Evolutionary conservation across 1,139 yeast genomes (phyloP).

Genomic region (Tardiomyces digboiensis): DNA sequence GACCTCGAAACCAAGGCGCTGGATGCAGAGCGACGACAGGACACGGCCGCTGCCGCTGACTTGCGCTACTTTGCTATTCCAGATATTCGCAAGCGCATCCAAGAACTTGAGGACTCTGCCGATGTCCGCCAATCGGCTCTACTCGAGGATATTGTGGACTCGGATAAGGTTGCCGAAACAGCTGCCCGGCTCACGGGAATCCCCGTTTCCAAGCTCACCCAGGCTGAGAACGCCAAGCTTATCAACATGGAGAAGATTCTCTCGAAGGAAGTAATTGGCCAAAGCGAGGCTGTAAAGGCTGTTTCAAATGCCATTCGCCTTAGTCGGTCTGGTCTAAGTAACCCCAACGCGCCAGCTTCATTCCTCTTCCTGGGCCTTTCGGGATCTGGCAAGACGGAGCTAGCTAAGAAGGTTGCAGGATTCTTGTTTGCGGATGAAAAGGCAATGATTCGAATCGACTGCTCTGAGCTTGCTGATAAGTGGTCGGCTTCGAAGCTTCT

Average conservation of each 20-base stretch:
- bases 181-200: slow-evolving; percentile 97
- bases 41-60: slow-evolving; percentile 92
- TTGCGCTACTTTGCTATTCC: slow-evolving; percentile 95
- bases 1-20: slow-evolving; percentile 87
- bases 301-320: slow-evolving; percentile 92
- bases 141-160: slow-evolving; percentile 82
- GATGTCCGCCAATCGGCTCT: slow-evolving; percentile 56
- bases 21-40: slow-evolving; percentile 97
- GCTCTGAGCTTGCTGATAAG: slow-evolving; percentile 93
- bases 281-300: slow-evolving; percentile 91
- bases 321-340: slow-evolving; percentile 90
- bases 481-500: slow-evolving; percentile 90
- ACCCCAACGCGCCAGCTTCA: slow-evolving; percentile 95
- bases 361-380: slow-evolving; percentile 92
- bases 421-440: slow-evolving; percentile 92
- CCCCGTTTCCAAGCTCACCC: slow-evolving; percentile 94
- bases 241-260: slow-evolving; percentile 90
- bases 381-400: slow-evolving; percentile 97
- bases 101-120: slow-evolving; percentile 66
- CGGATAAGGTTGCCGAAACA: slow-evolving; percentile 93
- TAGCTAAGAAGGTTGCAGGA: slow-evolving; percentile 94
- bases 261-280: slow-evolving; percentile 85
- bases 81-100: slow-evolving; percentile 70
- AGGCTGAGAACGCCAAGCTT: slow-evolving; percentile 89
- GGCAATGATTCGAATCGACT: slow-evolving; percentile 95